phyloP scores from a whole-genome alignment of 1,284 basidiomycete genomes.

The Apiotrichum akiyoshidainum region DNA sequence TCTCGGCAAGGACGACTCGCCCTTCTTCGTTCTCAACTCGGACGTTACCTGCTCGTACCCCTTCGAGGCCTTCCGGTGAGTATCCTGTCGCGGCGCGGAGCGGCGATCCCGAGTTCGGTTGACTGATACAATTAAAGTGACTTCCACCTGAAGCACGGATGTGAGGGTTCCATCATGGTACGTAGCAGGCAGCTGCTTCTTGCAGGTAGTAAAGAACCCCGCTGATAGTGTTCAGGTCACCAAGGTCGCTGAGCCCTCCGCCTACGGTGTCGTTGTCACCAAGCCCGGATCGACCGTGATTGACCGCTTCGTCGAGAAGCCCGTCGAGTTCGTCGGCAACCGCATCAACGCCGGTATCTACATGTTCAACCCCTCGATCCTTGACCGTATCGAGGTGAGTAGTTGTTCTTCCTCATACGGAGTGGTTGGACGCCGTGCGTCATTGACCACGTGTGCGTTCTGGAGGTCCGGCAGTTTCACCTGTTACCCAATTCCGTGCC shows the following conservation, averaged over 20 bases:
- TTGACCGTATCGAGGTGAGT: constrained; percentile 55
- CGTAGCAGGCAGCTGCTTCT: background rate
- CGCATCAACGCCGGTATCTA: constrained; percentile 59
- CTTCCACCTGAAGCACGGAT: constrained; percentile 56
- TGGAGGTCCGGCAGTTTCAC: background rate
- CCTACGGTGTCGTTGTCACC: constrained; percentile 57
- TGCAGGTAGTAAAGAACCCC: constrained; percentile 54
- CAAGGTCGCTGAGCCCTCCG: constrained; percentile 57
- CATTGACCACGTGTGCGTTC: background rate
- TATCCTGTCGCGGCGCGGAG: background rate
- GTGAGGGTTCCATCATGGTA: constrained; percentile 57
- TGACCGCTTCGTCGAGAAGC: constrained; percentile 59
- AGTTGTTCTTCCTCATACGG: background rate
- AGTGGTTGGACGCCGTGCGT: background rate
- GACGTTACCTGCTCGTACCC: constrained; percentile 58
- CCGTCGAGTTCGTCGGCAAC: constrained; percentile 58
- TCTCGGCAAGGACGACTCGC: constrained; percentile 56
- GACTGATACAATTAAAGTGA: constrained; percentile 36
- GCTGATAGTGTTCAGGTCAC: constrained; percentile 54
- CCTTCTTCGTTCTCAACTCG: constrained; percentile 59
- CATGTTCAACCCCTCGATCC: constrained; percentile 57
- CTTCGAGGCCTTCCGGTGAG: constrained; percentile 54
- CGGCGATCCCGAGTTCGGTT: background rate
- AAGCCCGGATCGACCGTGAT: constrained; percentile 54
- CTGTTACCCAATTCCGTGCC: background rate